Evolutionary conservation across 169 alveolate species (phyloP).

Genomic region (Toxoplasma gondii): DNA sequence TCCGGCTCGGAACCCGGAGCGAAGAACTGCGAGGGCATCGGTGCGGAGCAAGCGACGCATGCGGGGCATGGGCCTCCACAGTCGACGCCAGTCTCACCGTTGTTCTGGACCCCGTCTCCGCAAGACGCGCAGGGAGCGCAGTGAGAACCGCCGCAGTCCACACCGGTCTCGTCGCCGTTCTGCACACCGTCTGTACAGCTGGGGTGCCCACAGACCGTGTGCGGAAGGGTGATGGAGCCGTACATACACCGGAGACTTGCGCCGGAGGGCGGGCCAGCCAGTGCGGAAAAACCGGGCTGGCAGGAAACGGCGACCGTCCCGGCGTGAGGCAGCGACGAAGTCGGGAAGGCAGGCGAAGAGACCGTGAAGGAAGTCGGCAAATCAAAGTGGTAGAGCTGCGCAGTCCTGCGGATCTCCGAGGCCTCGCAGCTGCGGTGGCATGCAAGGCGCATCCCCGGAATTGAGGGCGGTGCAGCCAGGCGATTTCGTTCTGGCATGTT

Average conservation of each 20-base stretch:
- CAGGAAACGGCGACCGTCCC: background rate
- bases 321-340: background rate
- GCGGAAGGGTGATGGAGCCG: conserved; percentile 26
- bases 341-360: background rate
- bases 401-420: background rate
- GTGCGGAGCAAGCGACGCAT: conserved; percentile 50
- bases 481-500: background rate
- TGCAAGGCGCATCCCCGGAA: background rate
- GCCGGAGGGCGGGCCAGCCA: background rate
- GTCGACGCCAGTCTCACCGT: conserved; percentile 73
- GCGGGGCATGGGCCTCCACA: conserved; percentile 69
- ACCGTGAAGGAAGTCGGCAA: background rate
- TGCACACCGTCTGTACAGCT: conserved; percentile 74
- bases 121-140: conserved; percentile 63
- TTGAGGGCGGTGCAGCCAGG: background rate
- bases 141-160: conserved; percentile 71
- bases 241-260: background rate
- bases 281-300: background rate
- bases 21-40: background rate
- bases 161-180: conserved; percentile 74
- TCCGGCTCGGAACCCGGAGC: background rate
- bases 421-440: conserved; percentile 31
- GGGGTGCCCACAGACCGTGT: conserved; percentile 21
- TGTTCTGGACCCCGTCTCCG: conserved; percentile 72
- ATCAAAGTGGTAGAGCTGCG: conserved; percentile 19